Conservation (phyloP, 495 filamentous ascomycete species). For the Neurospora hispaniola region DNA sequence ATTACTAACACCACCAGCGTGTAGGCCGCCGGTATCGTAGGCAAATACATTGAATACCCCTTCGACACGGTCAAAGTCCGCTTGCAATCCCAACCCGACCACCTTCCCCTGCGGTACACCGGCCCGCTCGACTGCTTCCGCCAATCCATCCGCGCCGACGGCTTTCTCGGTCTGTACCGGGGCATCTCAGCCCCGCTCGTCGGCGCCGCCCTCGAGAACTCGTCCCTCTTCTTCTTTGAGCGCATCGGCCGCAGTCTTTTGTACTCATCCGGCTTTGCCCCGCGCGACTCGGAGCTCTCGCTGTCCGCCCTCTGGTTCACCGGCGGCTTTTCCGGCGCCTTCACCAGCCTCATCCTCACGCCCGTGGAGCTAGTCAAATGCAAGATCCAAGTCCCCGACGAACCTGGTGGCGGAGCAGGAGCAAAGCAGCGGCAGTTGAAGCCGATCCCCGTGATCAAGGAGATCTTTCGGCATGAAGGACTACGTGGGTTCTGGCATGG, state of each 20-base stretch:
- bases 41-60: slow-evolving; percentile 95
- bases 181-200: slow-evolving; percentile 86
- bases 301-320: slow-evolving; percentile 62
- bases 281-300: slow-evolving; percentile 47
- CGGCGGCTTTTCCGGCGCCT: slow-evolving; percentile 77
- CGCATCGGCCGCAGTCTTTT: slow-evolving; percentile 49
- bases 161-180: slow-evolving; percentile 75
- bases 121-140: slow-evolving; percentile 91
- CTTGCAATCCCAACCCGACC: slow-evolving; percentile 72
- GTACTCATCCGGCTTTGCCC: slow-evolving; percentile 42
- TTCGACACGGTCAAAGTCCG: slow-evolving; percentile 95
- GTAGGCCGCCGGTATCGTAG: slow-evolving; percentile 75
- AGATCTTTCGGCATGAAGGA: slow-evolving; percentile 73
- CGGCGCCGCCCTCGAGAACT: slow-evolving; percentile 90
- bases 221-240: slow-evolving; percentile 87
- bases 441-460: slow-evolving; percentile 50
- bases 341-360: slow-evolving; percentile 83
- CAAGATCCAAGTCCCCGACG: slow-evolving; percentile 76
- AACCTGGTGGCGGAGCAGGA: slow-evolving; percentile 6
- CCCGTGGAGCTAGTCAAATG: slow-evolving; percentile 98
- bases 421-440: slow-evolving; percentile 2
- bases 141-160: slow-evolving; percentile 66
- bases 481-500: slow-evolving; percentile 87
- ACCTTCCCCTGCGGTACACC: slow-evolving; percentile 67
- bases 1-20: slow-evolving; percentile 10